Percentiles rank a stretch among this genome's conserved stretches.
Conservation (phyloP, 1,284 basidiomycete genomes). For the Mycena sp. region DNA sequence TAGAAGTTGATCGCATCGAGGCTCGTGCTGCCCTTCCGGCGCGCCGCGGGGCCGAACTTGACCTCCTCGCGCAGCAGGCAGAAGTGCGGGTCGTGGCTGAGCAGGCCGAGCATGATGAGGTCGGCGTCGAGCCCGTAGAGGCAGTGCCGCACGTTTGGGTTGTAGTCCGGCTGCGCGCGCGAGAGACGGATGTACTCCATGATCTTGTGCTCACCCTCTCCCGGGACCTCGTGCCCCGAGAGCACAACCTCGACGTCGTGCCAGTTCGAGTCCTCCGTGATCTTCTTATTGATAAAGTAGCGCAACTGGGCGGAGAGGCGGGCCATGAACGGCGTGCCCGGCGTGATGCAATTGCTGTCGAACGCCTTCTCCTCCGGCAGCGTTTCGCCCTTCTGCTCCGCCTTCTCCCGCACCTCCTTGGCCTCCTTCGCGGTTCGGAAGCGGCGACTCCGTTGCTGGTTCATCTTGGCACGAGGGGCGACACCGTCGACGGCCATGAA, state of each 20-base stretch:
- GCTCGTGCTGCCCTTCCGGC: constrained; percentile 74
- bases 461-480: constrained; percentile 99
- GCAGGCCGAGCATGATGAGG: constrained; percentile 96
- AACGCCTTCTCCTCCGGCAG: constrained; percentile 95
- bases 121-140: constrained; percentile 99
- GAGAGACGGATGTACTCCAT: constrained; percentile 98
- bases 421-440: constrained; percentile 97
- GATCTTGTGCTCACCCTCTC: constrained; percentile 99
- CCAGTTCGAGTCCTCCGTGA: constrained; percentile 96
- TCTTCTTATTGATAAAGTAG: constrained; percentile 98
- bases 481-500: constrained; percentile 99
- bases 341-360: constrained; percentile 99
- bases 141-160: constrained; percentile 95
- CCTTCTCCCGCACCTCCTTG: constrained; percentile 88
- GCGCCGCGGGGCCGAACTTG: constrained; percentile 88
- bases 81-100: constrained; percentile 99
- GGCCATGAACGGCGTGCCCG: constrained; percentile 69
- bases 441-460: constrained; percentile 94
- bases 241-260: constrained; percentile 91
- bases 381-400: constrained; percentile 89
- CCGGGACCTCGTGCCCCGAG: constrained; percentile 98
- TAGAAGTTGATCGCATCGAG: constrained; percentile 94
- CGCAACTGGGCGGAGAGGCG: constrained; percentile 90
- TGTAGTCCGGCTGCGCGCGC: constrained; percentile 95
- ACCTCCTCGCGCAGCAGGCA: constrained; percentile 98